A percentile compares a stretch with the other conserved stretches of the same genome.
Evolutionary conservation across 1,284 basidiomycete genomes (phyloP).

Genomic region (Heterobasidion occidentale): DNA sequence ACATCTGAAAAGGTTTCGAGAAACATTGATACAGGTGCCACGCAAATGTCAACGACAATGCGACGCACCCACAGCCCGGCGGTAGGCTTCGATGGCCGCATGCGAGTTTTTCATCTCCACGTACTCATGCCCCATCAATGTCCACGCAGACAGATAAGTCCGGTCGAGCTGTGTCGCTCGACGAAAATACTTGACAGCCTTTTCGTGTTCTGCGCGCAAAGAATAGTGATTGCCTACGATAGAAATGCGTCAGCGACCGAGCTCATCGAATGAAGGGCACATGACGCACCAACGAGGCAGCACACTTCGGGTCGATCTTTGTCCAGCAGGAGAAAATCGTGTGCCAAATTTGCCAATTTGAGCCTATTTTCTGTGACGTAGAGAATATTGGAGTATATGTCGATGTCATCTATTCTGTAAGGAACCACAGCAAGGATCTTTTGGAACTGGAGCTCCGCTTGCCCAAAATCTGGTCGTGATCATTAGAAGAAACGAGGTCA

Average conservation of each 20-base stretch:
- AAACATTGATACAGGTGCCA: neutral
- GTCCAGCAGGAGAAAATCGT: constrained; percentile 83
- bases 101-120: constrained; percentile 99
- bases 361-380: constrained; percentile 90
- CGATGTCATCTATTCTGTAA: constrained; percentile 90
- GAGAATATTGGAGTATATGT: constrained; percentile 95
- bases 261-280: neutral
- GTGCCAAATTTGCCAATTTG: constrained; percentile 88
- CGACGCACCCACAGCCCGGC: constrained; percentile 82
- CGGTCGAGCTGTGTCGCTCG: constrained; percentile 91
- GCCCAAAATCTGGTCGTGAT: constrained; percentile 63
- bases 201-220: constrained; percentile 86
- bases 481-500: neutral
- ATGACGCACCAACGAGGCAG: constrained; percentile 78
- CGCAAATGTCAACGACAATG: neutral
- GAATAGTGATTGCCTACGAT: constrained; percentile 91
- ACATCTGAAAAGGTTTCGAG: constrained; percentile 49
- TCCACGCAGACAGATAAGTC: constrained; percentile 96
- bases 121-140: constrained; percentile 98
- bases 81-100: constrained; percentile 96
- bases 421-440: constrained; percentile 77
- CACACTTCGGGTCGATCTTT: constrained; percentile 92
- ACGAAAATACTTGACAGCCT: constrained; percentile 93
- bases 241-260: neutral
- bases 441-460: constrained; percentile 80